phyloP scores from a whole-genome alignment of 305 asterid species.

The Andrographis paniculata region DNA sequence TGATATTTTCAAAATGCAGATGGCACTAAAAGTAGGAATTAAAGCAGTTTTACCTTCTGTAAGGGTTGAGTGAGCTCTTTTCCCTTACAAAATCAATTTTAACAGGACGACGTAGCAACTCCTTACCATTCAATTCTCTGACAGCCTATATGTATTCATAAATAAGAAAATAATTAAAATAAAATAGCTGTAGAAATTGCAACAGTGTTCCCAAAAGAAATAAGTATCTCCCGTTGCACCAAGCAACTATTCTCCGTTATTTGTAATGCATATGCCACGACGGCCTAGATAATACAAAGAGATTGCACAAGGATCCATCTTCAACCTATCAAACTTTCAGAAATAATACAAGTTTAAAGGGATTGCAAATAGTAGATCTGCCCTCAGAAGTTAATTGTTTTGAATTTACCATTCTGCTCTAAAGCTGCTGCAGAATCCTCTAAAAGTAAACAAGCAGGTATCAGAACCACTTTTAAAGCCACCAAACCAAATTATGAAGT shows the following conservation, averaged over 20 bases:
- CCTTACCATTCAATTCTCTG: slow-evolving; percentile 47
- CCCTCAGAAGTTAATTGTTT: no score
- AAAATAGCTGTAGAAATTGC: background rate
- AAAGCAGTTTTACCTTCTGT: slow-evolving; percentile 33
- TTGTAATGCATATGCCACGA: no score
- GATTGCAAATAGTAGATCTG: no score
- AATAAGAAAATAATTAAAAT: background rate
- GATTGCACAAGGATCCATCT: no score
- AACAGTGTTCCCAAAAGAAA: background rate
- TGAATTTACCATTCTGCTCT: no score
- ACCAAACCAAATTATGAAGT: background rate
- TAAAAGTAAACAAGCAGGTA: no score
- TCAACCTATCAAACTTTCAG: no score
- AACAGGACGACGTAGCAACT: slow-evolving; percentile 55
- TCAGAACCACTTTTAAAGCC: no score
- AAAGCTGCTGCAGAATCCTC: no score
- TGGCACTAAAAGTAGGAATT: background rate
- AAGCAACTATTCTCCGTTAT: background rate
- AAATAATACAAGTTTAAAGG: no score
- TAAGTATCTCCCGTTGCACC: background rate
- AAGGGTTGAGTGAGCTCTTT: slow-evolving; percentile 50
- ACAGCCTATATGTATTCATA: slow-evolving; percentile 46
- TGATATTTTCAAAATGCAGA: background rate
- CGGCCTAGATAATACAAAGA: no score
- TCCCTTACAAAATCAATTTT: slow-evolving; percentile 57